Base-by-base conservation (phyloP, 2,329 filamentous ascomycete species). In the Paraconiothyrium sp. region DNA sequence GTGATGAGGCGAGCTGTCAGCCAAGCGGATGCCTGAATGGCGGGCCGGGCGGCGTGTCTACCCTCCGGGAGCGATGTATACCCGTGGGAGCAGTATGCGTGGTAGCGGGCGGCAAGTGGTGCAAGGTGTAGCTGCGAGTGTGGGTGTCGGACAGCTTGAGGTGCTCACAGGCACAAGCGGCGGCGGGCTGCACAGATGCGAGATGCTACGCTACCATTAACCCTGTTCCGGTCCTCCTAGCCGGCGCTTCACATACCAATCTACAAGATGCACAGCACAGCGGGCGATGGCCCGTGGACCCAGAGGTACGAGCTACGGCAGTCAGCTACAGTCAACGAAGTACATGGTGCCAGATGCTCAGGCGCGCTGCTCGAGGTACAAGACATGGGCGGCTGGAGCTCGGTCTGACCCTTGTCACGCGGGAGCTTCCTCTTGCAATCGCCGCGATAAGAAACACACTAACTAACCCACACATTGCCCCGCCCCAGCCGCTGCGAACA, bases 371-470 rank as follows among this genome's bases (percentile, higher is more conserved):
- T 24, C 24, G 24, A 44, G 37, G 54, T 56, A 48, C 54, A 56
- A 47, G 37, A 44, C 37, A 55, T 22, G 6, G 39, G 51, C 54
- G 56, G 47, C 55, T n/a, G 35, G 20, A 43, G 24, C 48, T 8
- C 52, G 20, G 43, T 24, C 32, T 35, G 47, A 61, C 44, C 56
- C 54, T 54, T 49, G 43, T 61, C 43, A 51, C 48, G 48, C 39
- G 51, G 41, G 51, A 51, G 30, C 41, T 27, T 41, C 32, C 32
- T 47, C 44, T 51, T 51, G 44, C 60, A 61, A 64, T 61, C 54
- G 59, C 50, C 51, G 51, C 65, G 67, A 67, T 66, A 69, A 66
- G 65, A 50, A 59, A 57, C 52, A 51, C 65, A 47, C 61, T 69
- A 70, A 58, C 65, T 57, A 67, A 58, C 65, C 57, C 54, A 20